Evolutionary conservation across 2,329 filamentous ascomycete species (phyloP).

Genomic region (Nemania sp.): DNA sequence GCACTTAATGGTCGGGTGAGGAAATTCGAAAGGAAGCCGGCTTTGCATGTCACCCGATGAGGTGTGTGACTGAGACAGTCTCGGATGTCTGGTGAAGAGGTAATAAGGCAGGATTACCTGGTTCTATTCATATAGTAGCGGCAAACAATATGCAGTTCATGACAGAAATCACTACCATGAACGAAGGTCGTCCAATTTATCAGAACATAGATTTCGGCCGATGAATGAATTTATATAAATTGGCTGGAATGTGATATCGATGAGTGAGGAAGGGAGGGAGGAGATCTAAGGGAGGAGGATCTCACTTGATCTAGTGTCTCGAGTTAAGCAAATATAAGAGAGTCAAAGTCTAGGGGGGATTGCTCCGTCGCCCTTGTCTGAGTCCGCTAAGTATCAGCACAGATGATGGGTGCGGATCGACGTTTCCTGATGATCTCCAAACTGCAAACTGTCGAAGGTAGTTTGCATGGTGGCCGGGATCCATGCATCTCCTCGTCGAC

Average conservation of each 20-base stretch:
- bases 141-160: not conserved
- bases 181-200: not conserved
- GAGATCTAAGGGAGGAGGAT: slow-evolving; percentile 13
- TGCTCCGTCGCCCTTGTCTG: slow-evolving; percentile 13
- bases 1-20: not conserved
- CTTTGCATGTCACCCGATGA: no score
- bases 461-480: slow-evolving; percentile 24
- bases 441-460: slow-evolving; percentile 29
- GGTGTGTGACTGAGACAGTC: no score
- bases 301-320: not conserved
- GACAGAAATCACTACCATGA: not conserved
- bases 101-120: not conserved
- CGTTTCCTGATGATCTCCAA: slow-evolving; percentile 31
- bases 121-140: not conserved
- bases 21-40: not conserved
- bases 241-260: slow-evolving; percentile 13
- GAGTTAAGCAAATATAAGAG: not conserved
- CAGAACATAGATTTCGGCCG: not conserved
- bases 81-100: no score
- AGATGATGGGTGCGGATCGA: slow-evolving; percentile 33
- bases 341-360: not conserved
- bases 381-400: slow-evolving; percentile 4
- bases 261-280: not conserved
- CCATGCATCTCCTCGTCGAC: slow-evolving; percentile 23
- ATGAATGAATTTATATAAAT: slow-evolving; percentile 6